Evolutionary conservation across 768 basidiomycete species (phyloP), one percentile per base, ranked within the genome.

Genomic region (Pleurotus giganteus): DNA sequence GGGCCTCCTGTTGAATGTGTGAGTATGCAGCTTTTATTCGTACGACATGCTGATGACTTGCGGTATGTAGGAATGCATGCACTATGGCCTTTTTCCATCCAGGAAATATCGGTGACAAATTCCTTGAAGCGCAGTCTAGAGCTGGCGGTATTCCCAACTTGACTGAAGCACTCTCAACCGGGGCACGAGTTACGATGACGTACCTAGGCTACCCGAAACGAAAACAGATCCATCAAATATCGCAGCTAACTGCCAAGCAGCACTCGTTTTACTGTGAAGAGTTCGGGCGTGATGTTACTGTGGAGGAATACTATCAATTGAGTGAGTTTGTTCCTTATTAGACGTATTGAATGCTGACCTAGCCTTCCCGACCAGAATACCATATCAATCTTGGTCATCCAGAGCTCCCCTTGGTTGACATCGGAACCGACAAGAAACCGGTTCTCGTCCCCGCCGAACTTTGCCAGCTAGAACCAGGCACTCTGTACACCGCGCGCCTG

Each of bases 361-460:
- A 45, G 39, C 12, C 12, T 41, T 26, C 26, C 26, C 19, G 43
- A 34, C 2, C 57, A 90, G 88, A 86, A 60, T 83, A 89, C 59
- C 75, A 77, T 0, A 79, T 74, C 34, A 76, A 61, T 2, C 65
- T 89, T 3, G 65, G 67, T 49, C 58, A 80, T 53, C 66, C 82
- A 1, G 71, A 82, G 21, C 63, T 84, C n/a, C 81, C 82, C 0
- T 74, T 83, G 24, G 69, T 85, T 45, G 71, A 85, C 52, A 65
- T 84, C 31, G 78, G 78, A 1, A 62, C 55, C 24, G 31, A 54
- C 3, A 65, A 67, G 39, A 65, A 68, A 26, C 47, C 64, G 0
- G 63, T 65, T 36, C 80, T 67, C 60, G 66, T 89, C 1, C 89
- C 89, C 0, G 82, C 86, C 1, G 89, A 91, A 64, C 47, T 91